Base-by-base conservation (phyloP, 2,329 filamentous ascomycete genomes). In the Cladorrhinum sp. region DNA sequence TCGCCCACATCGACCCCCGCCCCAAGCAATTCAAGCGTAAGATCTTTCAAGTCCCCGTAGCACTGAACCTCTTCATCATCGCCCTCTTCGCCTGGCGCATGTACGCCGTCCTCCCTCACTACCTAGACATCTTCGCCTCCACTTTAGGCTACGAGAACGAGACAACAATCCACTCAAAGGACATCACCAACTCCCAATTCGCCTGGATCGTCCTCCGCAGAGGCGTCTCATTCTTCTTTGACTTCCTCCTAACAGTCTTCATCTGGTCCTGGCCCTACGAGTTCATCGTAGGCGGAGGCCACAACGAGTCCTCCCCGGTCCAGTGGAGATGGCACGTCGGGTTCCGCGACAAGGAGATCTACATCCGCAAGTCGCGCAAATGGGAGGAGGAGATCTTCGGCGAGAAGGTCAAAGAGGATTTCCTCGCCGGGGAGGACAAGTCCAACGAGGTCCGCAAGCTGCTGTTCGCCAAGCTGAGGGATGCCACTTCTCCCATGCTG, bases 1-100 rank as follows among this genome's bases (percentile, higher is more conserved):
- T 97, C 69, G 82, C 89, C 28, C 92, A 96, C 78, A 80, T 96
- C 74, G 93, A 97, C 79, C 77, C 76, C 62, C 86, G 89, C 64
- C 86, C 87, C 0, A 75, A 76, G 20, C 80, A 81, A 26, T 86
- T 93, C 76, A 97, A 97, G 77, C 85, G 85, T 72, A 89, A 91
- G 70, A 89, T 96, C 69, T 97, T 96, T 75, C 69, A 86, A 53
- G 86, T 96, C 0, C 92, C 93, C 16, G 81, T 92, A 18, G 73
- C 86, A 18, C 86, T 96, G 76, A 97, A 97, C 74, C 60, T 89
- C 33, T 75, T 78, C 66, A 86, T 97, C 60, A 77, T 81, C 8
- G 70, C 80, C 1, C 74, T 91, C 30, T 86, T 96, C 67, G 67
- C 81, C 61, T 86, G 86, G 79, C 88, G 93, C 65, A 77, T 88